A percentile compares a stretch with the other conserved stretches of the same genome.
These are phyloP conservation scores for Dianthus caryophyllus DNA, from an alignment of 148 eudicot species.

Conservation along the genomic window DNA sequence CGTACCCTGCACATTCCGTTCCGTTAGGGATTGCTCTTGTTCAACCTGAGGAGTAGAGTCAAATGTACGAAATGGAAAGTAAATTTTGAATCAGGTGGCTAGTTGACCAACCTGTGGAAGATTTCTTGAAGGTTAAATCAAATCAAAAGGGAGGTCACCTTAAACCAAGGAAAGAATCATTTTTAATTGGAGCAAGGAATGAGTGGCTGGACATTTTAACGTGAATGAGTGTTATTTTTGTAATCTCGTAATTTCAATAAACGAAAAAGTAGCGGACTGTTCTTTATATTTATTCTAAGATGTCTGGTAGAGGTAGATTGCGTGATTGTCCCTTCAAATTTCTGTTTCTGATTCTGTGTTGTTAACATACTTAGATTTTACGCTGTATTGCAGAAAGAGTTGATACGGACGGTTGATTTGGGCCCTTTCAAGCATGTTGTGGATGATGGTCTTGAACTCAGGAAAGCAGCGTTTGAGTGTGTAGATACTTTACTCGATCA, in stretches of 20 bases:
- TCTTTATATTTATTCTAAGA: neutral
- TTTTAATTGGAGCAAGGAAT: no score
- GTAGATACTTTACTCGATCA: constrained; percentile 87
- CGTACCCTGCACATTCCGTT: no score
- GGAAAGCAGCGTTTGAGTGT: constrained; percentile 98
- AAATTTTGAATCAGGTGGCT: no score
- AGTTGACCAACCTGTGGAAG: no score
- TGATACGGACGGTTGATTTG: constrained; percentile 93
- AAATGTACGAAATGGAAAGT: no score
- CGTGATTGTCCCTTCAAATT: neutral
- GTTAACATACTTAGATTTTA: neutral
- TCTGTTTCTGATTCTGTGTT: neutral
- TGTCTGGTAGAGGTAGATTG: neutral
- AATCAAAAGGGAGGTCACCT: no score
- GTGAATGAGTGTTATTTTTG: no score
- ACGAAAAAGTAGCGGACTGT: neutral
- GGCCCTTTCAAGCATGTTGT: constrained; percentile 99
- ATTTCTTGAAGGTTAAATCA: no score
- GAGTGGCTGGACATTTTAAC: no score
- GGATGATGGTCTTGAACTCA: constrained; percentile 96
- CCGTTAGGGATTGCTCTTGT: no score
- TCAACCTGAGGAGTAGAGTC: no score
- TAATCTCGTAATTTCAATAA: neutral
- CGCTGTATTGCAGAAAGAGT: constrained; percentile 64
- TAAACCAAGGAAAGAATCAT: no score